phyloP scores from a whole-genome alignment of 116 monocot genomes.

The Phalaenopsis hybrid region DNA sequence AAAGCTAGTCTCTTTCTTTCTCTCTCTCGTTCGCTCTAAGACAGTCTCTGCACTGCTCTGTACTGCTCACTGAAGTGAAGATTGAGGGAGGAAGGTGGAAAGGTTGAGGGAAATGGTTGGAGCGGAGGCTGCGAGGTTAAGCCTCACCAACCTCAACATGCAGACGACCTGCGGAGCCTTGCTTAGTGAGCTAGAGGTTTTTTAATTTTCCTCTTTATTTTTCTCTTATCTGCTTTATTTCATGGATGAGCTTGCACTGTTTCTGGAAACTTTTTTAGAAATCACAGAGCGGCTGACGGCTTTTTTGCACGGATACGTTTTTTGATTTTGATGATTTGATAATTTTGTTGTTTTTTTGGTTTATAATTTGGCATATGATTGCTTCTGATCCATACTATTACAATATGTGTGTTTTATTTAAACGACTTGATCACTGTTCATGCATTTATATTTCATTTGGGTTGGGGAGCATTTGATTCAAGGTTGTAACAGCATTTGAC shows the following conservation, averaged over 20 bases:
- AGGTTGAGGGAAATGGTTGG: constrained; percentile 18
- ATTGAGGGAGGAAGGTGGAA: background rate
- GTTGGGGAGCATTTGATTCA: background rate
- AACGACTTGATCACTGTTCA: background rate
- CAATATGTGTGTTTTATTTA: background rate
- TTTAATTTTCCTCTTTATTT: background rate
- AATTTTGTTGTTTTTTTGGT: background rate
- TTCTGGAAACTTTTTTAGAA: background rate
- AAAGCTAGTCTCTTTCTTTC: constrained; percentile 4
- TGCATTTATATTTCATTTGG: background rate
- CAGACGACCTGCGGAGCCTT: constrained; percentile 20
- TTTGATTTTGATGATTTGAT: background rate
- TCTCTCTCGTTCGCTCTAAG: background rate
- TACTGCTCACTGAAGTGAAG: background rate
- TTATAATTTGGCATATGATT: background rate
- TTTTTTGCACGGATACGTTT: background rate
- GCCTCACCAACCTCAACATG: constrained; percentile 22
- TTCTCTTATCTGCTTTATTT: background rate
- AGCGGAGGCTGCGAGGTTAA: constrained; percentile 9
- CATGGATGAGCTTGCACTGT: background rate
- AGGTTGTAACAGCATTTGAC: background rate
- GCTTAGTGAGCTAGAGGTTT: constrained; percentile 24
- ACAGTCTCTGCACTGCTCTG: constrained; percentile 3
- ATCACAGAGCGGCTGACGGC: background rate
- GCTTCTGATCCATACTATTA: background rate